Evolutionary conservation across 2,329 filamentous ascomycete species (phyloP).

Genomic region (Penicillium sp.): DNA sequence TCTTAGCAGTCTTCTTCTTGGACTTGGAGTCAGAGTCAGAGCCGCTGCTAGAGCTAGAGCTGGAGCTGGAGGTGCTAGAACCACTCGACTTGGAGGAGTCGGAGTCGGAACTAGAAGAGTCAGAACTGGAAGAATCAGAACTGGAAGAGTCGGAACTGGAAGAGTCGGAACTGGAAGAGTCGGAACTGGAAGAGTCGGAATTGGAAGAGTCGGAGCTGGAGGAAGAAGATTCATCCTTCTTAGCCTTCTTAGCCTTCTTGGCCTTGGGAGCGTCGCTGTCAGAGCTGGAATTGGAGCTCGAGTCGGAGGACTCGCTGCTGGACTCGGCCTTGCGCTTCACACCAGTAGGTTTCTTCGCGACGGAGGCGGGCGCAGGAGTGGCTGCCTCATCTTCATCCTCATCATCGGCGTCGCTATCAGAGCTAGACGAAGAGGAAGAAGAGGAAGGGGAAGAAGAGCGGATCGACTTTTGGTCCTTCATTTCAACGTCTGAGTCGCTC

Average conservation of each 20-base stretch:
- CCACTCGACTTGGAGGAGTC: slow-evolving; percentile 13
- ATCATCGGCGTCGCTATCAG: slow-evolving; percentile 58
- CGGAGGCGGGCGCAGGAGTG: slow-evolving; percentile 36
- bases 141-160: slow-evolving; percentile 22
- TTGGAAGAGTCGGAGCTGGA: slow-evolving; percentile 27
- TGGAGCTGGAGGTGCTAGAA: slow-evolving; percentile 22
- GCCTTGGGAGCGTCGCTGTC: slow-evolving; percentile 53
- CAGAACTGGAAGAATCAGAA: slow-evolving; percentile 19
- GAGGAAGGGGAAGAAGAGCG: slow-evolving; percentile 30
- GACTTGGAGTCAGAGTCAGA: slow-evolving; percentile 24
- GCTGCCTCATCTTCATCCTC: slow-evolving; percentile 58
- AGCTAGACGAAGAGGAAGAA: slow-evolving; percentile 43
- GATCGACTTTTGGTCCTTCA: slow-evolving; percentile 37
- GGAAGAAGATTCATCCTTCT: slow-evolving; percentile 27
- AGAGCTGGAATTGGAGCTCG: slow-evolving; percentile 51
- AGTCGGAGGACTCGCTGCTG: slow-evolving; percentile 46
- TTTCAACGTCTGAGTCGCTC: slow-evolving; percentile 46
- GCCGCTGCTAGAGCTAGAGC: slow-evolving; percentile 4
- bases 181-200: slow-evolving; percentile 36
- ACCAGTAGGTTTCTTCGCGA: slow-evolving; percentile 41
- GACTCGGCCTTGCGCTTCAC: slow-evolving; percentile 64
- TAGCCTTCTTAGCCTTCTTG: slow-evolving; percentile 58
- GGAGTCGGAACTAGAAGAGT: slow-evolving; percentile 25
- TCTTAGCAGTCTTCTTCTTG: slow-evolving; percentile 29
- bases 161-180: slow-evolving; percentile 28